phyloP scores from a whole-genome alignment of 768 basidiomycete genomes.

The Kwoniella europaea region DNA sequence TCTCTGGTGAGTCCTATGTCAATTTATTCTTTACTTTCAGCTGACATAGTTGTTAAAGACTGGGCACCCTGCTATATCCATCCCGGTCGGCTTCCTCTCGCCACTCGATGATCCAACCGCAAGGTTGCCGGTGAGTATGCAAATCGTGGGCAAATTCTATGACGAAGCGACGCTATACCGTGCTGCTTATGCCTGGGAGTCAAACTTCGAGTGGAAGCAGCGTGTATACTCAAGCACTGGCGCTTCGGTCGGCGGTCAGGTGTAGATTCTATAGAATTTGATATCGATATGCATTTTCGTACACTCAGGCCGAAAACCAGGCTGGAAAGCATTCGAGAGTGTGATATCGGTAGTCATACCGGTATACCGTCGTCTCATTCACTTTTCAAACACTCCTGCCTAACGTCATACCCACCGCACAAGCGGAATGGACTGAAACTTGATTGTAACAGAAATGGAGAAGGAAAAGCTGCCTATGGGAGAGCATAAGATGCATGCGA shows the following conservation, averaged over 20 bases:
- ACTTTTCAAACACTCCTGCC: no score
- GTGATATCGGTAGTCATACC: no score
- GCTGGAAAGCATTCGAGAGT: no score
- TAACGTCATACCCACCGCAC: no score
- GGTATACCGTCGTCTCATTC: no score
- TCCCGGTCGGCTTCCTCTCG: constrained; percentile 61
- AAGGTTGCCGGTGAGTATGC: constrained; percentile 61
- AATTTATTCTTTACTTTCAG: neutral
- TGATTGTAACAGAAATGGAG: no score
- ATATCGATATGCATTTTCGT: no score
- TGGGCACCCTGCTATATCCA: constrained; percentile 61
- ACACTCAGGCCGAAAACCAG: no score
- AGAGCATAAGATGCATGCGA: no score
- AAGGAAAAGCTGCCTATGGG: no score
- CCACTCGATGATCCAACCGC: constrained; percentile 45
- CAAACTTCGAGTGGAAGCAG: constrained; percentile 29
- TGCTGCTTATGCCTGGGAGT: constrained; percentile 45
- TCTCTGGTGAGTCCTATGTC: constrained; percentile 34
- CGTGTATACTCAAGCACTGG: constrained; percentile 4
- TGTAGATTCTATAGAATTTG: no score
- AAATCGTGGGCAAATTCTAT: constrained; percentile 59
- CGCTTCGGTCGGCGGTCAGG: neutral
- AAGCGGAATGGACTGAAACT: no score
- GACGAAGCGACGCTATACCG: constrained; percentile 44
- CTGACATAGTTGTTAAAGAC: constrained; percentile 17